Evolutionary conservation across 1,284 basidiomycete genomes (phyloP), one percentile per base, ranked within the genome.

Genomic region (Puccinia novopanici): DNA sequence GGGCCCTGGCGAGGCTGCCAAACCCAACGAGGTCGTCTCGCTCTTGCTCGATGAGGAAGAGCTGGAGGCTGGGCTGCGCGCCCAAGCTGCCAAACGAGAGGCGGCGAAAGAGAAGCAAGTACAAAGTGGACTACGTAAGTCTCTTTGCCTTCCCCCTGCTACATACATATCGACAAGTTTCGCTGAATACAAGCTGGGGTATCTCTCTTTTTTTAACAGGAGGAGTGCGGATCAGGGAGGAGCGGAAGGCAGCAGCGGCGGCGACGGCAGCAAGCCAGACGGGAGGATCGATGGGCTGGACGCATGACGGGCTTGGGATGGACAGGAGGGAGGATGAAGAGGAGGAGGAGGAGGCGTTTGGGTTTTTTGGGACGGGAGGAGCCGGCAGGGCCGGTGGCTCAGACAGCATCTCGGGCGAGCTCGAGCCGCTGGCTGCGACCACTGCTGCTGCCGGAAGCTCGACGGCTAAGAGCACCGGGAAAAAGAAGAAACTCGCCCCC

Each of bases 21-120:
- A 95, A 86, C 93, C 95, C 40, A 95, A 94, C 87, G 97, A 99
- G 86, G 98, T 99, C 81, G 95, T 98, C 10, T 94, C 95, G 82
- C 87, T 99, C 80, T 88, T 99, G 81, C 90, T 99, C 84, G 96
- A 95, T 86, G 96, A 99, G 84, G 95, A 98, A 84, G 93, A 87
- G 83, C 73, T 86, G 63, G 85, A 80, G 42, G 79, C 79, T 22
- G 79, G 79, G 0, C 27, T 80, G 34, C 40, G 79, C 10, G 79
- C 85, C 37, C 85, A 85, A 80, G 83, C 84, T 73, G 85, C 86
- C 82, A 83, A 85, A 75, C 83, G 85, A 50, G 71, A 80, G 37
- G 79, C 79, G 15, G 34, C 63, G 24, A 80, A 80, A 34, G 72
- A 80, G 42, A 80, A 75, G 52, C 79, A 80, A 67, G 71, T 80